Evolutionary conservation across 2,329 filamentous ascomycete genomes (phyloP), one percentile per base, ranked within the genome.

Genomic region (Fusarium circinatum): DNA sequence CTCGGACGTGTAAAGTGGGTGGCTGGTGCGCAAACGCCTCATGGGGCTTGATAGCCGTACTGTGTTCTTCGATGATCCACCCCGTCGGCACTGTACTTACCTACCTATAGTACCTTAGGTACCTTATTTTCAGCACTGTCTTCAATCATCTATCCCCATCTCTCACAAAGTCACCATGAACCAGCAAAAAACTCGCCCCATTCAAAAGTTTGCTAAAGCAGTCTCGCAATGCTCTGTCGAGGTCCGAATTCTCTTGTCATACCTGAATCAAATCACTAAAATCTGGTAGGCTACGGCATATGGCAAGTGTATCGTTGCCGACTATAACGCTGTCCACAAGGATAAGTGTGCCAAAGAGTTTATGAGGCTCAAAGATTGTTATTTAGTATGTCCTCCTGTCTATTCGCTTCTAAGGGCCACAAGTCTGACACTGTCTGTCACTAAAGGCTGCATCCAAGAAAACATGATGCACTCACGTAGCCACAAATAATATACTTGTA

Each of bases 261-360:
- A 14, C 36, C 24, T 36, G 26, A 24, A n/a, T 22, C 18, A 26
- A 61, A 34, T n/a, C 26, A 60, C 67, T 68, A 52, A 60, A 18
- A 62, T 66, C 38, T 14, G 41, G 30, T 24, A 98, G 96, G 93
- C 94, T 59, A 88, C 94, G 6, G 86, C 89, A 18, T 99, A 98
- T 79, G 96, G 96, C 75, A 95, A 95, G 86, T 99, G 96, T 81
- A 91, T 99, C 73, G 89, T 96, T 57, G 90, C 90, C 44, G 96
- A 98, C 80, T 98, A 97, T 84, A 96, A 96, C 80, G 90, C 94
- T 8, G 90, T 98, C 7, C 89, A 95, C 77, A 97, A 97, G 80
- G 94, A 98, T 80, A 96, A 96, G 86, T 99, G 96, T 79, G 87
- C 88, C 9, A 90, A 90, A 65, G 95, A 98, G 79, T 98, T 99